Evolutionary conservation across 1,284 basidiomycete species (phyloP).

Genomic region (Termitomyces sp.): DNA sequence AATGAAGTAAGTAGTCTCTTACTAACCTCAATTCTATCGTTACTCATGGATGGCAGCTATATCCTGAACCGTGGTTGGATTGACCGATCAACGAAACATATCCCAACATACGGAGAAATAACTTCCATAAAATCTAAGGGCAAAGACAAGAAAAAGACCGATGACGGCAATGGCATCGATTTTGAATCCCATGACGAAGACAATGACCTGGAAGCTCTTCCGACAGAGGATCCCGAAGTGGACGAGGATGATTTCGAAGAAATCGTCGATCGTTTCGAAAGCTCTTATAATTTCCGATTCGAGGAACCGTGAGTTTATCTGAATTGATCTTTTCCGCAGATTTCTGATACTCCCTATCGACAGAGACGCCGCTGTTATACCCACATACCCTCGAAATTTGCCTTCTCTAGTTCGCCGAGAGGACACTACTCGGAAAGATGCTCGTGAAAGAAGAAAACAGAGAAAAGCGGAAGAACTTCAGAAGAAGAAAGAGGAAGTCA

Average conservation of each 20-base stretch:
- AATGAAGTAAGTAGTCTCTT: slow-evolving; percentile 65
- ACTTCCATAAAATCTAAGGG: slow-evolving; percentile 37
- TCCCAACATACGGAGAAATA: slow-evolving; percentile 83
- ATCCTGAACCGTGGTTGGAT: slow-evolving; percentile 96
- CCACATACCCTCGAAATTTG: slow-evolving; percentile 75
- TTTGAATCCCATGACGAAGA: slow-evolving; percentile 20
- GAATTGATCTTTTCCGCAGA: background rate
- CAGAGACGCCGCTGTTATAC: slow-evolving; percentile 71
- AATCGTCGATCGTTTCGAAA: slow-evolving; percentile 81
- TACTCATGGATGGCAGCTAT: slow-evolving; percentile 53
- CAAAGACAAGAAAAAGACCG: slow-evolving; percentile 33
- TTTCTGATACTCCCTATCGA: background rate
- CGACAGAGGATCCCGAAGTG: slow-evolving; percentile 19
- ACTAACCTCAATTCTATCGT: background rate
- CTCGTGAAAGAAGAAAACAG: slow-evolving; percentile 69
- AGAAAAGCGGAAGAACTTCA: slow-evolving; percentile 77
- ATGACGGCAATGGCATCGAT: slow-evolving; percentile 23
- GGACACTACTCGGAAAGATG: slow-evolving; percentile 77
- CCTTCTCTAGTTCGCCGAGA: slow-evolving; percentile 69
- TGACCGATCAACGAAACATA: slow-evolving; percentile 63
- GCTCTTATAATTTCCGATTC: slow-evolving; percentile 91
- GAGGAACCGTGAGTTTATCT: slow-evolving; percentile 75
- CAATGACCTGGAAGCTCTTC: slow-evolving; percentile 23
- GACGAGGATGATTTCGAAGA: slow-evolving; percentile 64
- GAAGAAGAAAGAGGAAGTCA: slow-evolving; percentile 75